Evolutionary conservation across 495 filamentous ascomycete genomes (phyloP), one percentile per base, ranked within the genome.

Genomic region (Hypoxylon rickii): DNA sequence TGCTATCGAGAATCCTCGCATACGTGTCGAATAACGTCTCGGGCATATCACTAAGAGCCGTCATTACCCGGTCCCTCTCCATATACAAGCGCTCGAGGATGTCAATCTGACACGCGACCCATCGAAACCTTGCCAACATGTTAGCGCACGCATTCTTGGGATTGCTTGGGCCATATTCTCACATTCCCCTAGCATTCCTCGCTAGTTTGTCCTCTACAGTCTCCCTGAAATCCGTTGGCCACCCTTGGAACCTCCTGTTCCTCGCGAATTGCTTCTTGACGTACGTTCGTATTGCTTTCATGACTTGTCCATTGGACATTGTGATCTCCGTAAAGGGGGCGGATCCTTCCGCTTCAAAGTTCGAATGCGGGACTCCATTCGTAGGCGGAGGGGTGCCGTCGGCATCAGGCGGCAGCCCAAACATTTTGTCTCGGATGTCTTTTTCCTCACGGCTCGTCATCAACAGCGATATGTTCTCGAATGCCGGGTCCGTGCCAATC

Each of bases 51-150:
- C 47, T 19, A n/a, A 77, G 41, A 7, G 70, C 66, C 16, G 58
- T 42, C 3, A 41, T 7, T 15, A 76, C 51, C 20, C 47, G 50
- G 10, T 63, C 53, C 3, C 7, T 8, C 6, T 52, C 36, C 24
- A 47, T 49, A 10, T 55, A 43, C 3, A 63, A 51, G 15, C 66
- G 65, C 21, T 68, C 55, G 5, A 80, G 39, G 0, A 68, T 63
- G 40, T 77, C 71, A 6, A 80, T 55, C 51, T 78, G 74, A 55
- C 74, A 76, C 5, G 71, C 68, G 3, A 68, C 71, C 76, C 73
- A 79, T 13, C 74, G 73, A 44, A 78, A 78, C 74, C 71, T 73
- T 51, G 38, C 51, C 15, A 32, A 41, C 7, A 31, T 22, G n/a
- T 41, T 33, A 51, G 29, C 22, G n/a, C 21, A 45, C 2, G 24